Evolutionary conservation across 1,139 yeast species (phyloP).

Genomic region (Lipomyces yarrowii): DNA sequence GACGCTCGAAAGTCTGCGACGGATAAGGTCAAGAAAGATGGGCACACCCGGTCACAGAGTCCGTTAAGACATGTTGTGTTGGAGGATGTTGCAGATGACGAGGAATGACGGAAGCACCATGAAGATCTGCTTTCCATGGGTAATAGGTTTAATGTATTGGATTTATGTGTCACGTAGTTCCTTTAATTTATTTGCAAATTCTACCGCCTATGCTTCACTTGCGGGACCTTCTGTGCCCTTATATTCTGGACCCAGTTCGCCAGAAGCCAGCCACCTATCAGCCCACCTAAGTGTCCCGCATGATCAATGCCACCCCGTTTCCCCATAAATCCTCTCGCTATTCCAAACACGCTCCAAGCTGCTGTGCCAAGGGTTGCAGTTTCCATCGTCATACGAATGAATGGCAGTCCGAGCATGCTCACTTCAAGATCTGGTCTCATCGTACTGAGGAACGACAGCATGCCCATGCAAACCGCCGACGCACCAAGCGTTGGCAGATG

Average conservation of each 20-base stretch:
- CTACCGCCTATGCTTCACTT: background rate
- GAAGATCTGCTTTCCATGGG: background rate
- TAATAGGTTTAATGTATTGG: background rate
- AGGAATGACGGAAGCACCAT: constrained; percentile 2
- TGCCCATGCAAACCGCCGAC: constrained; percentile 28
- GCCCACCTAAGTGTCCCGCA: constrained; percentile 30
- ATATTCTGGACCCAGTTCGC: background rate
- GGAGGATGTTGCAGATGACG: constrained; percentile 25
- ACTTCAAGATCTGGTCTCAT: constrained; percentile 18
- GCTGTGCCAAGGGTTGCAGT: constrained; percentile 12
- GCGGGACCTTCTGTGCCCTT: background rate
- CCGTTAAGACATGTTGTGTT: constrained; percentile 29
- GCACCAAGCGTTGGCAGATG: constrained; percentile 28
- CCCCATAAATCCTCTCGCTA: constrained; percentile 11
- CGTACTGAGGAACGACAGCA: constrained; percentile 23
- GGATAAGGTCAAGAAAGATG: constrained; percentile 5
- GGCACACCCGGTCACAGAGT: constrained; percentile 13
- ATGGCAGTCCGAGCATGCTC: constrained; percentile 15
- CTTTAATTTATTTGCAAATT: background rate
- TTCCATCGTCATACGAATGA: constrained; percentile 3
- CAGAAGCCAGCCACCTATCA: constrained; percentile 17
- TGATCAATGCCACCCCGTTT: constrained; percentile 20
- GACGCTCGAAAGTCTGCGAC: background rate
- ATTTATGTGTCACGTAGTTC: background rate
- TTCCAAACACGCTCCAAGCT: constrained; percentile 15